Evolutionary conservation across 2,329 filamentous ascomycete species (phyloP), one percentile per base, ranked within the genome.

Genomic region (Calonectria henricotiae): DNA sequence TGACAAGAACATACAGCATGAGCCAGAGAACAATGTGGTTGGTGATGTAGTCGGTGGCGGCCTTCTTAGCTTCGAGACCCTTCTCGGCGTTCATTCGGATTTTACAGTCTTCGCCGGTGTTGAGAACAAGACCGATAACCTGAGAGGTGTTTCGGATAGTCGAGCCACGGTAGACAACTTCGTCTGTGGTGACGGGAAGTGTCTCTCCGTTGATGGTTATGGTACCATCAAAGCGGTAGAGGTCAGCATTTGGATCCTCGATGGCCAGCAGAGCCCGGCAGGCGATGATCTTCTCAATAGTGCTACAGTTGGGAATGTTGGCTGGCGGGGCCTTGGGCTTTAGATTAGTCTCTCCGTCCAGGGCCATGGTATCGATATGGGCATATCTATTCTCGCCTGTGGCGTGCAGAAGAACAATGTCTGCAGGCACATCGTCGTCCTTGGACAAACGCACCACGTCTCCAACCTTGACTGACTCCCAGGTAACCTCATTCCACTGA

Each of bases 51-150:
- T 97, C 94, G 9, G 97, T 86, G 1, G 91, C 89, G 0, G 94
- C 94, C 44, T 92, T 93, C 81, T 97, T 97, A 67, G 94, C 94
- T 30, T 91, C 90, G 9, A 94, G 94, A 74, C 96, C 94, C 79
- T 95, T 94, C 81, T 94, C 97, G 62, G 94, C 92, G 78, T 97
- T 97, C 93, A 96, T 95, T 60, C 94, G 92, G 68, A 97, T 95
- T 80, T 96, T 97, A 83, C 93, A 97, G 80, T 97, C 94, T 80
- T 97, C 94, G 39, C 94, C 94, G 0, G 93, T 95, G 82, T 98
- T 98, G 74, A 98, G 91, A 41, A 97, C 93, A 77, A 98, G 71
- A 1, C 94, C 95, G 55, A 94, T 85, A 4, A 91, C 92, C 70
- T 87, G 86, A 4, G 87, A 85, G 0, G 95, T 98, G 79, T 98